Evolutionary conservation across 1,139 yeast species (phyloP).

Genomic region (Hyphopichia khmerensis): DNA sequence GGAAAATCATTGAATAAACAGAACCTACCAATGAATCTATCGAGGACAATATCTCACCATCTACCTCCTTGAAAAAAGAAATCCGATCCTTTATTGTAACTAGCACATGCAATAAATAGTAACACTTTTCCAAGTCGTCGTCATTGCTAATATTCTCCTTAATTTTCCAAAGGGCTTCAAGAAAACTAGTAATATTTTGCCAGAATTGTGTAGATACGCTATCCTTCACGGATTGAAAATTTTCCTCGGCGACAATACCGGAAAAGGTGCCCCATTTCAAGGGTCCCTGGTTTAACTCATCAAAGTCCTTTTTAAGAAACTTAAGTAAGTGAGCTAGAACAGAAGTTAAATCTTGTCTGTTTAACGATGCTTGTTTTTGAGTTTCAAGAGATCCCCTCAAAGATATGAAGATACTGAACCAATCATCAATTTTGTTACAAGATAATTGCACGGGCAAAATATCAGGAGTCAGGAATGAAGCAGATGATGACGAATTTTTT

Average conservation of each 20-base stretch:
- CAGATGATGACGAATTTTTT: slow-evolving; percentile 7
- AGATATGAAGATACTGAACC: slow-evolving; percentile 22
- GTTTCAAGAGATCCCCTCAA: background rate
- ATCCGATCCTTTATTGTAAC: slow-evolving; percentile 7
- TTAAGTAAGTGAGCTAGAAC: background rate
- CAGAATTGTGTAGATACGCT: slow-evolving; percentile 11
- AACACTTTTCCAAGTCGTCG: slow-evolving; percentile 8
- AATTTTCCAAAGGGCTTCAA: slow-evolving; percentile 2
- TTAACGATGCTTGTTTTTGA: background rate
- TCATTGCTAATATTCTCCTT: background rate
- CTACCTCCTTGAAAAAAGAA: background rate
- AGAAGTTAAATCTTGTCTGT: background rate
- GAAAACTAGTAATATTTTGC: slow-evolving; percentile 10
- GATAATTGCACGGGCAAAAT: slow-evolving; percentile 9
- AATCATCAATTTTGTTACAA: slow-evolving; percentile 14
- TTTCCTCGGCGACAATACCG: background rate
- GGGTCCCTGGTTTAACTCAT: background rate
- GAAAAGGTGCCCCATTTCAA: slow-evolving; percentile 4
- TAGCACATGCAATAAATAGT: slow-evolving; percentile 12
- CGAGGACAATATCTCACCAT: background rate
- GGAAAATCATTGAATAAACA: slow-evolving; percentile 10
- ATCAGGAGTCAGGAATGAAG: slow-evolving; percentile 1
- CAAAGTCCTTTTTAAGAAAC: slow-evolving; percentile 1
- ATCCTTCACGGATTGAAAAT: slow-evolving; percentile 11
- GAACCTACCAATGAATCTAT: slow-evolving; percentile 4